These are phyloP conservation scores for Penicillium ochrochloron DNA, from an alignment of 495 filamentous ascomycete species.

Conservation along the genomic window DNA sequence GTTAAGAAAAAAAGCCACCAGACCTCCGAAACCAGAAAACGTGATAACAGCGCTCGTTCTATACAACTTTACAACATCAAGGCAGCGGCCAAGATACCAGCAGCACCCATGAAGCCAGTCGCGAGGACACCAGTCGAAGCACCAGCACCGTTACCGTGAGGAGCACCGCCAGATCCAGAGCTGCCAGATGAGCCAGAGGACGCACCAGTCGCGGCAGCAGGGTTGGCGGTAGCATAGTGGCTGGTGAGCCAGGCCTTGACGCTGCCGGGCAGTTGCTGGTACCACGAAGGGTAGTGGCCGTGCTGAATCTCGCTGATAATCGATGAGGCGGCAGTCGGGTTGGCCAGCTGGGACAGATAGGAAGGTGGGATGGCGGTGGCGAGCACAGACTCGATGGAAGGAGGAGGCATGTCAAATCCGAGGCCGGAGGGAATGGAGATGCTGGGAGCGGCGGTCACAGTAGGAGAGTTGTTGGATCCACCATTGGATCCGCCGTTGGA, in stretches of 20 bases:
- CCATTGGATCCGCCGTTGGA: neutral
- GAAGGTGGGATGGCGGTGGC: constrained; percentile 28
- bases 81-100: constrained; percentile 17
- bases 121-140: constrained; percentile 10
- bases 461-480: neutral
- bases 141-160: constrained; percentile 8
- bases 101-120: constrained; percentile 16
- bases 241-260: constrained; percentile 30
- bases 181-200: constrained; percentile 1
- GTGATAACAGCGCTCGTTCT: neutral
- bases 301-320: constrained; percentile 23
- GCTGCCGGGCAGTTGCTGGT: constrained; percentile 24
- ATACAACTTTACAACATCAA: constrained; percentile 18
- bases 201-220: neutral
- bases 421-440: constrained; percentile 20
- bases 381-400: constrained; percentile 27
- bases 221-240: constrained; percentile 12
- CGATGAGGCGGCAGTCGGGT: constrained; percentile 24
- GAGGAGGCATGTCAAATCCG: constrained; percentile 19
- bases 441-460: constrained; percentile 23
- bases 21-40: neutral
- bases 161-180: constrained; percentile 7
- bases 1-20: neutral
- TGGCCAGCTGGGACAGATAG: constrained; percentile 25
- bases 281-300: constrained; percentile 30